These are phyloP conservation scores for Nicotiana noctiflora DNA, from an alignment of 257 asterid genomes.

Conservation along the genomic window DNA sequence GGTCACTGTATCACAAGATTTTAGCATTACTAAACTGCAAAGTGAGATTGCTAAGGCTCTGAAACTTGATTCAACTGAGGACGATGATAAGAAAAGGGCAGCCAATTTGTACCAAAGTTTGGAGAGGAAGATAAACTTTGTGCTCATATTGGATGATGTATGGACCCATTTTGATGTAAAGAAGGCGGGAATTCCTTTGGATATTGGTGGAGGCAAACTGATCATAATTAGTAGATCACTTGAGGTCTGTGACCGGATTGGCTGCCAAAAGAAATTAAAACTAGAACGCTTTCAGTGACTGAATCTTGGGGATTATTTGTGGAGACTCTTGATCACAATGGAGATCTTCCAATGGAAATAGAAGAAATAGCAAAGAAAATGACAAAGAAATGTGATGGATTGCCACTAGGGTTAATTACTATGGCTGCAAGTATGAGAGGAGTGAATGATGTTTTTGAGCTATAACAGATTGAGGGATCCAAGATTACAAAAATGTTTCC, in stretches of 20 bases:
- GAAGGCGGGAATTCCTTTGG: slow-evolving; percentile 5
- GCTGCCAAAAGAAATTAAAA: slow-evolving; percentile 22
- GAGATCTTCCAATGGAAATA: slow-evolving; percentile 9
- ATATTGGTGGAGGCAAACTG: slow-evolving; percentile 6
- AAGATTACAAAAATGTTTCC: slow-evolving; percentile 18
- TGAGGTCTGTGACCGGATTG: slow-evolving; percentile 6
- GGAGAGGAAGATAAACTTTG: neutral
- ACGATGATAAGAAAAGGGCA: neutral
- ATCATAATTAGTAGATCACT: slow-evolving; percentile 15
- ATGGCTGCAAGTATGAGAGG: slow-evolving; percentile 30
- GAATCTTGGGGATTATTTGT: slow-evolving; percentile 23
- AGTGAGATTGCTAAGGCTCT: neutral
- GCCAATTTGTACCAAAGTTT: neutral
- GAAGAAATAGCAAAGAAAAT: slow-evolving; percentile 21
- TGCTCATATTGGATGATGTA: slow-evolving; percentile 20
- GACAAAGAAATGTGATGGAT: slow-evolving; percentile 18
- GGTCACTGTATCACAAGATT: neutral
- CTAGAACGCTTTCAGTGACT: slow-evolving; percentile 6
- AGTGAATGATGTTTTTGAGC: slow-evolving; percentile 19
- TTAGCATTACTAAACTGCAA: neutral
- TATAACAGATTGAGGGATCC: neutral
- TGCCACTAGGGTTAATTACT: slow-evolving; percentile 21
- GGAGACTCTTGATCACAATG: slow-evolving; percentile 11
- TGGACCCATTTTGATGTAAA: neutral
- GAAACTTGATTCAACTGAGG: neutral